Conservation (phyloP, 2,329 filamentous ascomycete genomes). For the Beauveria caledonica region DNA sequence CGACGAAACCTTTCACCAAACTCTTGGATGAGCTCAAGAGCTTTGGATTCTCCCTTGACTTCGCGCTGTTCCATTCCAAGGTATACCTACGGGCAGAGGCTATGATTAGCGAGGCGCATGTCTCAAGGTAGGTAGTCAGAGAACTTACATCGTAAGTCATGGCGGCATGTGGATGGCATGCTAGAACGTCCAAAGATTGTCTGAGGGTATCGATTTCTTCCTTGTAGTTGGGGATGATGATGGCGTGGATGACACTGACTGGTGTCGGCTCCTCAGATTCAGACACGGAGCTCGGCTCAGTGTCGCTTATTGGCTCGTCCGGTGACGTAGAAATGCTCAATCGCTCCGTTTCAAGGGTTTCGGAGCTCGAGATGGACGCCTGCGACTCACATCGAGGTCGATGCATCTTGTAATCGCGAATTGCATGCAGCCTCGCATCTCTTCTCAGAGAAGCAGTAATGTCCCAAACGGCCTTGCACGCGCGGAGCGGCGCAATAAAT, state of each 20-base stretch:
- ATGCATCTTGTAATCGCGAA: constrained; percentile 37
- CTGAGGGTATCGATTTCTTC: constrained; percentile 61
- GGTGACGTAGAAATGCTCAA: constrained; percentile 38
- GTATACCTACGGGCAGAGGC: constrained; percentile 44
- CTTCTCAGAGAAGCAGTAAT: constrained; percentile 44
- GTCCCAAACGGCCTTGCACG: constrained; percentile 53
- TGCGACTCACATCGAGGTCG: constrained; percentile 47
- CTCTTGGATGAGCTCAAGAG: constrained; percentile 50
- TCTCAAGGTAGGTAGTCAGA: neutral
- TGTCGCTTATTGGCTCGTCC: constrained; percentile 42
- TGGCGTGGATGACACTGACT: constrained; percentile 49
- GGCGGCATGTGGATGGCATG: constrained; percentile 55
- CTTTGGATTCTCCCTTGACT: constrained; percentile 51
- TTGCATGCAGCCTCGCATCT: constrained; percentile 34
- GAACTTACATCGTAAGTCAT: constrained; percentile 60
- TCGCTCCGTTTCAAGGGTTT: constrained; percentile 38
- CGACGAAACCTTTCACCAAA: constrained; percentile 58
- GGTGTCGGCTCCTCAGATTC: constrained; percentile 36
- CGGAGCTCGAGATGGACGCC: constrained; percentile 47
- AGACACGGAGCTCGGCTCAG: constrained; percentile 37
- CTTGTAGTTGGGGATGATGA: constrained; percentile 67
- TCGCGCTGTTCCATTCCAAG: constrained; percentile 68
- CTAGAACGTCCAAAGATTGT: constrained; percentile 61
- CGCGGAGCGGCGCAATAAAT: constrained; percentile 53
- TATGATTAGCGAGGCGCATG: neutral